phyloP scores from a whole-genome alignment of 306 rosid genomes.

The Ochetophila trinervis region DNA sequence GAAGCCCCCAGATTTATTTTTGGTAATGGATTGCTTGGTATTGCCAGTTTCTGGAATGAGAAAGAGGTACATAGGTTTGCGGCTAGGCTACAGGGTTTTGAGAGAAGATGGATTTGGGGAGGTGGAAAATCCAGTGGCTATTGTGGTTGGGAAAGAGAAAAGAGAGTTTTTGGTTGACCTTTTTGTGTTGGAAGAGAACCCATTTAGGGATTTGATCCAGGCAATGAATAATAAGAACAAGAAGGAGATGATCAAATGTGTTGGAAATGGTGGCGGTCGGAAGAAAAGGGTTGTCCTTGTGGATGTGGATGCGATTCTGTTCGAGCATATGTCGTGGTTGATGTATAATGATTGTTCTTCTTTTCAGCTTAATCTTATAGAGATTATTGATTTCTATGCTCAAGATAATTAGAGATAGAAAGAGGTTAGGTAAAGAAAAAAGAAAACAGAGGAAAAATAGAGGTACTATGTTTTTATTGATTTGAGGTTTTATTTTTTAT shows the following conservation, averaged over 20 bases:
- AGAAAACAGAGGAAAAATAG: neutral
- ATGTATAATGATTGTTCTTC: conserved; percentile 77
- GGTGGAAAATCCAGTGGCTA: conserved; percentile 46
- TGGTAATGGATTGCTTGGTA: conserved; percentile 75
- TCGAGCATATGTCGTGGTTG: conserved; percentile 92
- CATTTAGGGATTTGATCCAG: conserved; percentile 64
- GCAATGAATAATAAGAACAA: conserved; percentile 33
- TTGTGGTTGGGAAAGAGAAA: conserved; percentile 82
- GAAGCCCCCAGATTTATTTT: too few relatives aligned
- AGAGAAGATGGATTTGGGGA: conserved; percentile 24
- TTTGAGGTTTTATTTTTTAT: neutral
- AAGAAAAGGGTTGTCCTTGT: conserved; percentile 47
- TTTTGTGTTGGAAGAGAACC: conserved; percentile 63
- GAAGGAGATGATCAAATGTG: neutral
- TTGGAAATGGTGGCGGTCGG: conserved; percentile 2
- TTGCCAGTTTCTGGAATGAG: conserved; percentile 56
- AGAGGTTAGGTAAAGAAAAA: neutral
- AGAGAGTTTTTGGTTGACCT: conserved; percentile 80
- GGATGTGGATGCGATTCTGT: conserved; percentile 84
- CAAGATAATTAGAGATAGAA: conserved; percentile 43
- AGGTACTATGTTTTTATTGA: conserved; percentile 30
- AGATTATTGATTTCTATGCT: conserved; percentile 78
- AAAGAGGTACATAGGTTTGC: conserved; percentile 43
- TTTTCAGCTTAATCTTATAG: conserved; percentile 64
- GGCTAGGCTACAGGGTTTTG: conserved; percentile 46